phyloP scores from a whole-genome alignment of 2,329 filamentous ascomycete species.

The Xylariaceae sp. region DNA sequence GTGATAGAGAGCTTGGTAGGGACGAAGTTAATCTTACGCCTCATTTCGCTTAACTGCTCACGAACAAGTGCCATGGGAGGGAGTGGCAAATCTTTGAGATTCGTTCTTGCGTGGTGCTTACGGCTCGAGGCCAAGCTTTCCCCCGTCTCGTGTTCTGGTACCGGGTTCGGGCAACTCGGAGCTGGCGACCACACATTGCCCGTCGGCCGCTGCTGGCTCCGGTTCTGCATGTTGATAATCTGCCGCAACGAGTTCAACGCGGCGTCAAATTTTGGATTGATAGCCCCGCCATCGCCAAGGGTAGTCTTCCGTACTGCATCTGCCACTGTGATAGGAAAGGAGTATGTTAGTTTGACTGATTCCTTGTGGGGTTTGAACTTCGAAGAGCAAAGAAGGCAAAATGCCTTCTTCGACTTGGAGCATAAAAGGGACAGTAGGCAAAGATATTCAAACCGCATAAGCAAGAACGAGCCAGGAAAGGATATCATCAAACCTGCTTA shows the following conservation, averaged over 20 bases:
- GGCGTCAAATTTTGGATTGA: conserved; percentile 57
- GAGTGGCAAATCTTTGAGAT: conserved; percentile 59
- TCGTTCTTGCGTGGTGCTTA: conserved; percentile 53
- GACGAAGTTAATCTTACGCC: conserved; percentile 44
- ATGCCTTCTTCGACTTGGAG: background rate
- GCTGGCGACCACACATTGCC: conserved; percentile 20
- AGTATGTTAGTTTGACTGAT: background rate
- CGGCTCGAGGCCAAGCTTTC: conserved; percentile 41
- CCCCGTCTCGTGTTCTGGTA: conserved; percentile 8
- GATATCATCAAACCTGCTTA: conserved; percentile 1
- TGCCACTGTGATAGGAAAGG: conserved; percentile 12
- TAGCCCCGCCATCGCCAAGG: conserved; percentile 45
- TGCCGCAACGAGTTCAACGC: conserved; percentile 59
- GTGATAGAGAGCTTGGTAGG: background rate
- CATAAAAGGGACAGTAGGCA: background rate
- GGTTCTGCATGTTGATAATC: conserved; percentile 58
- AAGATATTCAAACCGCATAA: background rate
- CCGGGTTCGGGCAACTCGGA: conserved; percentile 11
- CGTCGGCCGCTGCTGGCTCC: conserved; percentile 24
- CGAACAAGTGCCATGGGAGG: conserved; percentile 60
- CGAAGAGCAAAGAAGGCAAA: background rate
- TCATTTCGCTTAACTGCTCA: conserved; percentile 55
- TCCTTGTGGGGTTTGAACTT: background rate
- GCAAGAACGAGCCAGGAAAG: background rate
- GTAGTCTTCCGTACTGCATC: conserved; percentile 48